Evolutionary conservation across 2,329 filamentous ascomycete genomes (phyloP).

Genomic region (Dendrostoma leiphaemia): DNA sequence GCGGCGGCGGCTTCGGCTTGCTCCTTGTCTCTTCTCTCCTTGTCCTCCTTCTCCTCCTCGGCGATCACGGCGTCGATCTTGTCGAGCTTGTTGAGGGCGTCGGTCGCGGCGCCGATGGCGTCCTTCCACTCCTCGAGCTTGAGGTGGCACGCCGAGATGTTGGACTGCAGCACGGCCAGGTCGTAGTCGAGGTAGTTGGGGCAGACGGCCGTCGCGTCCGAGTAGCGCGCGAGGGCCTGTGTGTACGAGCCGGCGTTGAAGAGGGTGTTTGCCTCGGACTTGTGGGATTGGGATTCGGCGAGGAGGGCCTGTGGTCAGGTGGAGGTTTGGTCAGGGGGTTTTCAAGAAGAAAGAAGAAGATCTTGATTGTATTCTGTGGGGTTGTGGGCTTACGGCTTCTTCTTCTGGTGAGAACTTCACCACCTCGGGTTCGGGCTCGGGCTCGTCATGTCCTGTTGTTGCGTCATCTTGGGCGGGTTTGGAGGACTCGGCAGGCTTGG

Average conservation of each 20-base stretch:
- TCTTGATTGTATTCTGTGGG: no score
- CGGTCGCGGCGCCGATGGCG: constrained; percentile 70
- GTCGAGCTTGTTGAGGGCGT: constrained; percentile 71
- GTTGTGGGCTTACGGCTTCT: constrained; percentile 56
- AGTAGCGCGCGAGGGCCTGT: constrained; percentile 79
- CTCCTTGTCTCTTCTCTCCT: constrained; percentile 32
- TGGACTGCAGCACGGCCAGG: constrained; percentile 80
- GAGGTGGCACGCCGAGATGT: constrained; percentile 85
- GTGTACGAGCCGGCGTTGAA: constrained; percentile 72
- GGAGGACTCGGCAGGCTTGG: constrained; percentile 12
- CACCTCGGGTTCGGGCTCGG: constrained; percentile 28
- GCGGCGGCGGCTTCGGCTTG: constrained; percentile 50
- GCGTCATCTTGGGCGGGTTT: constrained; percentile 1
- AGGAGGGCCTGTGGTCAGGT: constrained; percentile 56
- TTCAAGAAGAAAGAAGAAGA: not conserved
- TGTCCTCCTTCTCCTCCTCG: constrained; percentile 27
- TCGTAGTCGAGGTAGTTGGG: constrained; percentile 87
- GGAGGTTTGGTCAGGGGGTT: constrained; percentile 6
- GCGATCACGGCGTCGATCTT: constrained; percentile 43
- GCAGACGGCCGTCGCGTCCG: constrained; percentile 73
- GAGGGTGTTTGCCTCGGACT: constrained; percentile 74
- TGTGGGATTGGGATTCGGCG: constrained; percentile 68
- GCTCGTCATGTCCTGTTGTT: constrained; percentile 18
- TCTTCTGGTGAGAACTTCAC: constrained; percentile 52
- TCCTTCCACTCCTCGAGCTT: constrained; percentile 85